Evolutionary conservation across 345 rosid genomes (phyloP).

Genomic region (Eucalyptus erythrocorys): DNA sequence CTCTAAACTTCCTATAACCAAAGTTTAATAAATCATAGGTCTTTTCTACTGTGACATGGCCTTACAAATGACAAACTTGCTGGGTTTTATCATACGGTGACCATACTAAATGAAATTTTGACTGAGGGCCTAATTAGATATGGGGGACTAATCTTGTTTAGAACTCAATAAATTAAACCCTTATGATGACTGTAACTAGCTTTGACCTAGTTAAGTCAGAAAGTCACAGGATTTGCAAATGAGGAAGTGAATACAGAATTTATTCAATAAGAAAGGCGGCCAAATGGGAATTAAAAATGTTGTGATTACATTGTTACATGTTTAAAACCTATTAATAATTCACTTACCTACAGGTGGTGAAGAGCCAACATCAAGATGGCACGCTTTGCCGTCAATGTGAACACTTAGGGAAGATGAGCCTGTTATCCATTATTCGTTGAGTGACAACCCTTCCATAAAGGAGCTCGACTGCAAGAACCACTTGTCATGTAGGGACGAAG

Average conservation of each 20-base stretch:
- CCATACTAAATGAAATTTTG: not conserved
- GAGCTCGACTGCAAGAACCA: rapidly evolving
- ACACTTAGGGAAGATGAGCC: rapidly evolving
- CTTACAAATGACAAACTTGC: not conserved
- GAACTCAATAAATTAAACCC: not conserved
- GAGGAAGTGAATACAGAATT: not conserved
- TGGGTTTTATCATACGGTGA: not conserved
- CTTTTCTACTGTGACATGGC: not conserved
- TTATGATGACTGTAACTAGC: rapidly evolving
- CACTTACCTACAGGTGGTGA: not conserved
- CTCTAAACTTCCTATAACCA: not conserved
- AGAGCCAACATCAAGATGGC: not conserved
- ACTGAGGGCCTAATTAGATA: not conserved
- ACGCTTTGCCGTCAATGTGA: not conserved
- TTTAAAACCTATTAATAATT: not conserved
- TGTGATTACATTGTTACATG: not conserved
- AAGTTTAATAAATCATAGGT: not conserved
- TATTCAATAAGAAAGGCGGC: not conserved
- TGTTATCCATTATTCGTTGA: rapidly evolving
- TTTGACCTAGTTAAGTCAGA: not conserved
- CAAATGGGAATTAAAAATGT: not conserved
- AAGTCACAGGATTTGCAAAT: not conserved
- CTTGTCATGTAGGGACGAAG: rapidly evolving
- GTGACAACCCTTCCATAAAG: not conserved
- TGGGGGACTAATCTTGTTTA: not conserved